A percentile compares a stretch with the other conserved stretches of the same genome.
These are phyloP conservation scores for Parmelia sp. DNA, from an alignment of 495 filamentous ascomycete genomes.

Conservation along the genomic window DNA sequence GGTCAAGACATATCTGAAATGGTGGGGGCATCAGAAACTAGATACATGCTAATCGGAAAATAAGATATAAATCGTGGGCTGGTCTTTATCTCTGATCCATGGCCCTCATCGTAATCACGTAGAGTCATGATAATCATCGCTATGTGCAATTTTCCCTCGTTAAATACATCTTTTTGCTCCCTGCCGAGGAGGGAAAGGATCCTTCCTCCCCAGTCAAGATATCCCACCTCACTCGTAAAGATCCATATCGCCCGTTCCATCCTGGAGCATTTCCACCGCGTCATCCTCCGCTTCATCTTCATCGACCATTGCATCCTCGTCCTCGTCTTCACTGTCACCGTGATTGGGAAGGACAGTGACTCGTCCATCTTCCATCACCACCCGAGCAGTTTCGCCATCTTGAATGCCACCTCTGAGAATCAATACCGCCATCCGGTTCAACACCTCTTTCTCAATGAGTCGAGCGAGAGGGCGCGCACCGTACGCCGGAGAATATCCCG, in stretches of 20 bases:
- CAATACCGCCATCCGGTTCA: constrained; percentile 85
- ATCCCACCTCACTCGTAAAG: constrained; percentile 50
- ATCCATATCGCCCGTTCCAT: constrained; percentile 61
- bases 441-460: constrained; percentile 91
- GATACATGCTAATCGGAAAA: not conserved
- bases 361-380: constrained; percentile 69
- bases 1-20: not conserved
- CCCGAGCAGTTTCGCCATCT: constrained; percentile 76
- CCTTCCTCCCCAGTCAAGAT: not conserved
- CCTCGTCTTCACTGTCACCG: constrained; percentile 54
- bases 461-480: constrained; percentile 82
- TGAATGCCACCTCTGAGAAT: constrained; percentile 76
- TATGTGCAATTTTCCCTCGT: not conserved
- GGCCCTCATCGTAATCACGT: not conserved
- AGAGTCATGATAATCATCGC: constrained; percentile 1
- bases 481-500: constrained; percentile 90
- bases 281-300: constrained; percentile 68
- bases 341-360: constrained; percentile 82
- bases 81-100: not conserved
- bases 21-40: not conserved
- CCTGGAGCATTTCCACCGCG: constrained; percentile 57
- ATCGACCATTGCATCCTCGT: constrained; percentile 63
- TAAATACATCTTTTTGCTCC: not conserved
- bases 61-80: not conserved
- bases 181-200: not conserved